Base-by-base conservation (phyloP, 768 basidiomycete genomes). In the Erythrobasidium yunnanense region DNA sequence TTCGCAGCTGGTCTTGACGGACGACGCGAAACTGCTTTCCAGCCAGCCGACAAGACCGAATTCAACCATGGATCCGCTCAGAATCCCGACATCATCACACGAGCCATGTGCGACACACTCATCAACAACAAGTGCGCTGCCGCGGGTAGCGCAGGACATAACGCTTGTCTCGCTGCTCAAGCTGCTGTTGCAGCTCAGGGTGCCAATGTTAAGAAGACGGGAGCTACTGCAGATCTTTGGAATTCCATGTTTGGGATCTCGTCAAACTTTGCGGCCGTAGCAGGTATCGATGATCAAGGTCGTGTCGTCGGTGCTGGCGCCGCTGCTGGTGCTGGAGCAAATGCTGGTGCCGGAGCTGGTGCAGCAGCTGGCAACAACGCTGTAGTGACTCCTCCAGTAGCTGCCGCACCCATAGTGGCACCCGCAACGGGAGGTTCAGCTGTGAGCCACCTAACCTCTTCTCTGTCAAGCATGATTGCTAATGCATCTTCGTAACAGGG, bases 161-260 rank as follows among this genome's bases (percentile, higher is more conserved):
- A 42, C 38, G n/a, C 38, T n/a, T 42, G 38, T n/a, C 38, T 42
- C 38, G n/a, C 11, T 42, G 38, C 38, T n/a, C 38, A 11, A 42
- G 75, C 74, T 4, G 30, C 47, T 8, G 58, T 62, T 15, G 5
- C 3, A 6, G 30, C 45, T 33, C 30, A 18, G 5, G n/a, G 11
- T 30, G 27, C 27, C 42, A n/a, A 42, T n/a, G 11, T 11, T 11
- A 11, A 11, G 11, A 5, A 18, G 4, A n/a, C 17, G 5, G 84
- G 84, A 69, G 79, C 76, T 11, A 81, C 83, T 70, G 83, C 84
- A 17, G 84, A 85, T 73, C 80, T 77, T 2, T 85, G 84, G 79
- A 85, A 85, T 74, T 78, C 77, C 18, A 80, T 74, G 46, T 83
- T 51, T 23, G 49, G 23, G 8, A 51, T 13, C 49, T 11, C 11